Percentiles rank a stretch among this genome's conserved stretches.
These are phyloP conservation scores for Plasmodium cynomolgi DNA, from an alignment of 169 alveolate species.

Conservation along the genomic window DNA sequence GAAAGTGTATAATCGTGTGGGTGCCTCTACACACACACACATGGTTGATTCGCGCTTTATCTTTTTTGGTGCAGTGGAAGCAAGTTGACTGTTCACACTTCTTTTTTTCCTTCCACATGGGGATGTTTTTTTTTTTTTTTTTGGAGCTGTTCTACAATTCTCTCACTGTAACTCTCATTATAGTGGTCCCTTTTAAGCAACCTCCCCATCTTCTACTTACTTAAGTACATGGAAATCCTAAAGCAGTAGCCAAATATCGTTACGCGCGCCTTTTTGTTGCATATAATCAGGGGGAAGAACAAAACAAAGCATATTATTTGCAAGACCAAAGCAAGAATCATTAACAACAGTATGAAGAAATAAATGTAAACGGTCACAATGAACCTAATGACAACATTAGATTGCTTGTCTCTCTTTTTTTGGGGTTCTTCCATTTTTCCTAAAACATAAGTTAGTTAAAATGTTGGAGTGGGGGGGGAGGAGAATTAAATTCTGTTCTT, in stretches of 20 bases:
- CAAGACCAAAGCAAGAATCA: neutral
- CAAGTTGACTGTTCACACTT: neutral
- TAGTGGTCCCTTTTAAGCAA: neutral
- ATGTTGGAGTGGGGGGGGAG: neutral
- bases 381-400: constrained; percentile 15
- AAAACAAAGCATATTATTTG: constrained; percentile 10
- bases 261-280: constrained; percentile 5
- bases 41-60: neutral
- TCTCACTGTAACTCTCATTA: neutral
- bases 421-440: constrained; percentile 10
- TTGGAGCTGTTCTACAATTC: neutral
- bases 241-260: constrained; percentile 16
- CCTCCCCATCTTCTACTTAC: constrained; percentile 38
- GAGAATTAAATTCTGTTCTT: constrained; percentile 4
- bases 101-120: neutral
- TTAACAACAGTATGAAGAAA: neutral
- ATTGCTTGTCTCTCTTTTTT: neutral
- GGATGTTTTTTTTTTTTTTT: neutral
- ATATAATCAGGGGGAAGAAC: constrained; percentile 52
- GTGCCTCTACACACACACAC: neutral
- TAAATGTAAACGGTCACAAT: constrained; percentile 2
- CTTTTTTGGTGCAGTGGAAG: neutral
- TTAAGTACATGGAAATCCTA: neutral
- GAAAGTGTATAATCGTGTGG: neutral
- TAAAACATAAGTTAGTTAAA: neutral